Evolutionary conservation across 192 early-diverging fungal species (phyloP).

Genomic region (Entomortierella lignicola): DNA sequence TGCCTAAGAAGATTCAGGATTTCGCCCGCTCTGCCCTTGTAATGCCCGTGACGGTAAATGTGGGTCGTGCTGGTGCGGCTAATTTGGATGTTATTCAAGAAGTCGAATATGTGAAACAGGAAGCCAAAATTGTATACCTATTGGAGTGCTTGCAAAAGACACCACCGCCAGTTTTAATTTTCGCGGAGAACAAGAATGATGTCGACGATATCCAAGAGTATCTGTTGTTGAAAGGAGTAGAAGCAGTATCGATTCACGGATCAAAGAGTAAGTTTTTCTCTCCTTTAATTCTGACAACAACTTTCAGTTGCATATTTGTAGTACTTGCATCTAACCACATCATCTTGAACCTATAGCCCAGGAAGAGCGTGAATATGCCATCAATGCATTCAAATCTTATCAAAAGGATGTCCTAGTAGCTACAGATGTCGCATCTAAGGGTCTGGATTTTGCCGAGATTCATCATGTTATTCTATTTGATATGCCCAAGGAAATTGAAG

Average conservation of each 20-base stretch:
- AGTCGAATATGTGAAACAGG: slow-evolving; percentile 97
- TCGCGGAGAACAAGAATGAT: slow-evolving; percentile 99
- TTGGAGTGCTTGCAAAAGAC: slow-evolving; percentile 98
- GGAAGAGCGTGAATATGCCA: slow-evolving; percentile 97
- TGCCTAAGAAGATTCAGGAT: slow-evolving; percentile 99
- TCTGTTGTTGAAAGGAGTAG: slow-evolving; percentile 92
- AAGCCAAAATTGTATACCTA: slow-evolving; percentile 94
- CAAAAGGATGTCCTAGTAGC: slow-evolving; percentile 97
- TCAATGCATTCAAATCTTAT: slow-evolving; percentile 87
- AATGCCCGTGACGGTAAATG: slow-evolving; percentile 93
- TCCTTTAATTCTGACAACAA: too few relatives aligned
- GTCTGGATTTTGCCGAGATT: slow-evolving; percentile 95
- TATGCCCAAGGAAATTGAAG: slow-evolving; percentile 99
- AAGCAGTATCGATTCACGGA: slow-evolving; percentile 95
- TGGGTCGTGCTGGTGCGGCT: slow-evolving; percentile 96
- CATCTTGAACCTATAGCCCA: slow-evolving; percentile 68
- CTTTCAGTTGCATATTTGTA: too few relatives aligned
- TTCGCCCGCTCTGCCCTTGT: slow-evolving; percentile 93
- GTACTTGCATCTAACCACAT: too few relatives aligned
- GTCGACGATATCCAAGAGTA: slow-evolving; percentile 99
- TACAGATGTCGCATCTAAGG: slow-evolving; percentile 97
- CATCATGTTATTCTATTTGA: slow-evolving; percentile 99
- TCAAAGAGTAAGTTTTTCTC: slow-evolving; percentile 77
- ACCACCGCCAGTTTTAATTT: slow-evolving; percentile 93
- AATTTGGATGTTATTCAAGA: slow-evolving; percentile 98